Evolutionary conservation across 371 early-diverging fungal genomes (phyloP), one percentile per base, ranked within the genome.

Genomic region (Smittium mucronatum): DNA sequence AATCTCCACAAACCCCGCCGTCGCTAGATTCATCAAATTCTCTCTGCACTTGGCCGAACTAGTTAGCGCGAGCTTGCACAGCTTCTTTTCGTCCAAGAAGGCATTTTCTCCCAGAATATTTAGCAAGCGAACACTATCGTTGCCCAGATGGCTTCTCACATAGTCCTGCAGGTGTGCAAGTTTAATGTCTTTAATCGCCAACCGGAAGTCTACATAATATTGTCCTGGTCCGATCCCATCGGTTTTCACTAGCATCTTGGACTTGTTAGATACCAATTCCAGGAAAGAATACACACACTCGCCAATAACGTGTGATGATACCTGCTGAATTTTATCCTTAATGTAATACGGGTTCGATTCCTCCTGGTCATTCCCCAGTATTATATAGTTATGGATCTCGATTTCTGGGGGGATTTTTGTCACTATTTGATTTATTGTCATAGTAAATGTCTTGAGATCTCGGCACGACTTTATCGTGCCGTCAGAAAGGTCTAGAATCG

Each of bases 51-150:
- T 21, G 59, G 65, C 73, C 5, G 75, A 78, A 0, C 88, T 85
- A 71, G 92, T 75, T 86, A 94, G 88, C 64, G 92, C 88, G 26
- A 89, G 70, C 72, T 89, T 89, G 26, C 75, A 69, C 33, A 84
- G 82, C 73, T 85, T 85, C 71, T 88, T 88, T 71, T 95, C 95
- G 70, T 92, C 92, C 70, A 93, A 76, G 78, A 91, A 91, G 57
- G 89, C 88, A 75, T 88, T 88, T 57, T 86, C 85, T 60, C 83
- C 75, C 74, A 95, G 74, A 64, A 93, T 83, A 47, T 90, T 78
- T 74, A 90, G 81, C 57, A 93, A 84, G 59, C 93, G 83, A 2
- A 72, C 85, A 77, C 61, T 86, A 85, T 11, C 58, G 16, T 75
- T 72, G 58, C 95, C 94, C 75, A 84, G 88, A 69, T 86, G 83